These are phyloP conservation scores for Phaffomyces opuntiae DNA, from an alignment of 805 yeast species.

Conservation along the genomic window DNA sequence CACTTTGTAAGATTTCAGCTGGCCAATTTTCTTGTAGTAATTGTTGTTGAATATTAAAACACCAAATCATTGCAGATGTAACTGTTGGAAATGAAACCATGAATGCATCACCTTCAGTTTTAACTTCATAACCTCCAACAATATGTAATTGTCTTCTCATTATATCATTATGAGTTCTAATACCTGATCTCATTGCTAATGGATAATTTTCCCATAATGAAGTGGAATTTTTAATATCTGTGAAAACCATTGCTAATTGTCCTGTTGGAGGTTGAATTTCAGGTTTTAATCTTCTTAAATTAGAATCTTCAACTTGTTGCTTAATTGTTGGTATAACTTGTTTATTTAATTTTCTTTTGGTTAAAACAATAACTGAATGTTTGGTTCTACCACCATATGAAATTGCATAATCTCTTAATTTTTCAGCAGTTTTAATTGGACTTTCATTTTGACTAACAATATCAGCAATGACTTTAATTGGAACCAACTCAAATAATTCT, in stretches of 20 bases:
- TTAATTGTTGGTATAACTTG: slow-evolving; percentile 30
- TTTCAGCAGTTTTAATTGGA: slow-evolving; percentile 89
- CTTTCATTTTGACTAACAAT: slow-evolving; percentile 74
- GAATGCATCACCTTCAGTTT: slow-evolving; percentile 98
- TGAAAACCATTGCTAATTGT: slow-evolving; percentile 89
- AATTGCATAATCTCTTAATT: slow-evolving; percentile 87
- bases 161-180: slow-evolving; percentile 84
- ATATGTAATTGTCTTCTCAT: slow-evolving; percentile 92
- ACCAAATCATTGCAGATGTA: slow-evolving; percentile 86
- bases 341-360: slow-evolving; percentile 45
- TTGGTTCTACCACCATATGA: slow-evolving; percentile 84
- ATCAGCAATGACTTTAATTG: slow-evolving; percentile 84
- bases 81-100: slow-evolving; percentile 96
- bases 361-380: slow-evolving; percentile 72
- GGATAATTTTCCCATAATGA: slow-evolving; percentile 90
- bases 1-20: slow-evolving; percentile 74
- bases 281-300: slow-evolving; percentile 73
- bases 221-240: slow-evolving; percentile 95
- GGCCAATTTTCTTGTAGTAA: slow-evolving; percentile 91
- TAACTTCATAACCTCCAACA: slow-evolving; percentile 96
- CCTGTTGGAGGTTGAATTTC: slow-evolving; percentile 96
- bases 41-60: slow-evolving; percentile 86
- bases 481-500: slow-evolving; percentile 78
- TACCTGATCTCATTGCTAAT: slow-evolving; percentile 92
- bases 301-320: slow-evolving; percentile 65